phyloP scores from a whole-genome alignment of 306 rosid genomes.

The Rosa chinensis region DNA sequence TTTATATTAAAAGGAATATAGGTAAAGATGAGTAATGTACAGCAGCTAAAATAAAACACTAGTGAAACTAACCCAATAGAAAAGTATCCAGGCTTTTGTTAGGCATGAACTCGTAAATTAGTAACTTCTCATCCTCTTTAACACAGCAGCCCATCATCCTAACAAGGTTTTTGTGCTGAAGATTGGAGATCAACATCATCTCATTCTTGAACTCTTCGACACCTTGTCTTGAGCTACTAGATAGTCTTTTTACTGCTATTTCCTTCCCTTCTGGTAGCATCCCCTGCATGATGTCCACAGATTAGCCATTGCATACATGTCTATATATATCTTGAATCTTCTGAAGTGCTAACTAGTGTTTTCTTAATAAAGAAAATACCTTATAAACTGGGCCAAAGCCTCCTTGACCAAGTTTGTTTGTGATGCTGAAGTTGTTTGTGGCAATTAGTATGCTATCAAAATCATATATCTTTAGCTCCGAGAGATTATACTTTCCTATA shows the following conservation, averaged over 20 bases:
- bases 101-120: constrained; percentile 31
- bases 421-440: neutral
- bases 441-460: neutral
- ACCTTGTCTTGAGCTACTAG: constrained; percentile 27
- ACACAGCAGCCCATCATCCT: constrained; percentile 24
- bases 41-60: neutral
- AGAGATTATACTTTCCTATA: neutral
- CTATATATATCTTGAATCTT: too few species aligned
- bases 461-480: neutral
- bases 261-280: constrained; percentile 22
- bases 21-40: neutral
- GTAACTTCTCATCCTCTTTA: constrained; percentile 22
- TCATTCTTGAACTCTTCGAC: constrained; percentile 31
- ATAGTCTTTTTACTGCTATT: constrained; percentile 29
- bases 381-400: constrained; percentile 25
- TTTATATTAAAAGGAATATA: too few species aligned
- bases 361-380: neutral
- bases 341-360: neutral
- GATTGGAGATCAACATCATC: constrained; percentile 22
- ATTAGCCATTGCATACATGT: neutral
- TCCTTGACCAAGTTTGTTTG: constrained; percentile 8
- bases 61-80: constrained; percentile 17
- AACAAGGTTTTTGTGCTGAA: constrained; percentile 34
- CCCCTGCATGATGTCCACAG: constrained; percentile 13
- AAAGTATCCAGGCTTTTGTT: constrained; percentile 30